phyloP scores from a whole-genome alignment of 139 green algal species.

The Chlorella ohadii region DNA sequence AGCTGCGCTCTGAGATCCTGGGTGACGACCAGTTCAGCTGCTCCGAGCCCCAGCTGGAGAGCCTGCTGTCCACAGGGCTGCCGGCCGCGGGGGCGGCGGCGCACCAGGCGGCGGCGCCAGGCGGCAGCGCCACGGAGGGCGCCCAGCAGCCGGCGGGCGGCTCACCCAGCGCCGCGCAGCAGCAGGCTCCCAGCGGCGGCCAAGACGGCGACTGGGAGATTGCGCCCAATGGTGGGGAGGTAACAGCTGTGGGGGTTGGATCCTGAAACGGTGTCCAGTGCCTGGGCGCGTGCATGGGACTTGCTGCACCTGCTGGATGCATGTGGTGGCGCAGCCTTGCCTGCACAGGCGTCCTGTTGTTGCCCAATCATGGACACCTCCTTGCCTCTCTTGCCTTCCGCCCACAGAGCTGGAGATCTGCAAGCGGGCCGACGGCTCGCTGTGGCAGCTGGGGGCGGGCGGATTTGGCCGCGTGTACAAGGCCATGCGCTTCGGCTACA shows the following conservation, averaged over 20 bases:
- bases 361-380: background rate
- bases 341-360: no score
- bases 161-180: no score
- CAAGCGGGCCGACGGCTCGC: slow-evolving; percentile 28
- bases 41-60: no score
- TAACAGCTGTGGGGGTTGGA: background rate
- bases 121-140: no score
- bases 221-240: background rate
- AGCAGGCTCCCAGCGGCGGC: background rate
- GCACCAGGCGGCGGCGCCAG: no score
- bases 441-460: slow-evolving; percentile 47
- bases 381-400: background rate
- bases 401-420: slow-evolving; percentile 29
- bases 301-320: background rate
- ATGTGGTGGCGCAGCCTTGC: background rate
- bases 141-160: no score
- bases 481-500: slow-evolving; percentile 17
- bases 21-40: no score
- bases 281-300: no score
- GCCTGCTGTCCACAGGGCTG: no score
- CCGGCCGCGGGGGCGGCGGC: no score
- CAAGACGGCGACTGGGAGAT: background rate
- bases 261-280: no score
- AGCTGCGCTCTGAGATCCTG: slow-evolving; percentile 2
- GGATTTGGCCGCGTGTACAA: slow-evolving; percentile 49